Conservation (phyloP, 257 asterid species). For the Nicotiana tabacum region DNA sequence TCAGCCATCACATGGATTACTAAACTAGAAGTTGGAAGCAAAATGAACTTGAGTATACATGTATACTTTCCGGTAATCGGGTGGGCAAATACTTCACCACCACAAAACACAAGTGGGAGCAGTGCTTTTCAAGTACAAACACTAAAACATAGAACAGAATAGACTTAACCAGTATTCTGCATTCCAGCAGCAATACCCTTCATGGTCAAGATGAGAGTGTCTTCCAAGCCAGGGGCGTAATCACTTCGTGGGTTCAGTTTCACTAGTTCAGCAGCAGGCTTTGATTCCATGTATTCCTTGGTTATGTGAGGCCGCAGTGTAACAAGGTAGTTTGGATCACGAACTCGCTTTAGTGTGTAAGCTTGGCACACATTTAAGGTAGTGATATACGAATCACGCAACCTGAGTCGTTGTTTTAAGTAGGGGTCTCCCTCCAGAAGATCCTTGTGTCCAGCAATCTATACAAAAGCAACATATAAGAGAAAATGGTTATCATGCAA, state of each 20-base stretch:
- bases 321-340: conserved; percentile 36
- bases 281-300: conserved; percentile 35
- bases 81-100: background rate
- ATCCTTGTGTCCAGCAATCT: conserved; percentile 53
- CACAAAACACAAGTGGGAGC: background rate
- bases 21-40: background rate
- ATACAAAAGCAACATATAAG: background rate
- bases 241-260: conserved; percentile 41
- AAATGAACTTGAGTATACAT: background rate
- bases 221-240: conserved; percentile 52
- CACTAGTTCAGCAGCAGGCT: conserved; percentile 33
- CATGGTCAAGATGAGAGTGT: conserved; percentile 52
- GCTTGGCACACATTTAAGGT: conserved; percentile 43
- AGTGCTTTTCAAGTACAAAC: background rate
- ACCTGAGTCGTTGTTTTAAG: conserved; percentile 38
- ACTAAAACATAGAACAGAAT: background rate
- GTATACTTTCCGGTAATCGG: background rate
- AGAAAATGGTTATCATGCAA: background rate
- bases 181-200: conserved; percentile 58
- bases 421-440: conserved; percentile 46
- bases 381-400: conserved; percentile 47
- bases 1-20: background rate
- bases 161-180: conserved; percentile 48
- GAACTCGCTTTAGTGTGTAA: conserved; percentile 41
- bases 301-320: conserved; percentile 39